Evolutionary conservation across 148 eudicot species (phyloP).

Genomic region (Rhododendron simsii): DNA sequence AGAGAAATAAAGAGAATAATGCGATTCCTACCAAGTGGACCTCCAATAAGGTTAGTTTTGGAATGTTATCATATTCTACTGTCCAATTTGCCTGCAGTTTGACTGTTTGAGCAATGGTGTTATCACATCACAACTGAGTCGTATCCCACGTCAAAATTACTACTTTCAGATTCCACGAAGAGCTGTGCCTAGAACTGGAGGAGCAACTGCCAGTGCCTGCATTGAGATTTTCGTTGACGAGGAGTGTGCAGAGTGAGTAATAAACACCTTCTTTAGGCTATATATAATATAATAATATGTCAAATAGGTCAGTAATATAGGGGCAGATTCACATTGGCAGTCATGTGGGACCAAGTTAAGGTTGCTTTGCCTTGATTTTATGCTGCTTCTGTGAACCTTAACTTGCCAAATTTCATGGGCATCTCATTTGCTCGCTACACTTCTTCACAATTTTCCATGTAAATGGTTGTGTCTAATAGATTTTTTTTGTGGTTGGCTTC

Average conservation of each 20-base stretch:
- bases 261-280: neutral
- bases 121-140: neutral
- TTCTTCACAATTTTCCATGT: neutral
- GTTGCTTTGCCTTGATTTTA: conserved; percentile 6
- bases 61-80: neutral
- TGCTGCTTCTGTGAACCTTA: neutral
- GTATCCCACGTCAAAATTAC: neutral
- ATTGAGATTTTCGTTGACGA: conserved; percentile 88
- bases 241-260: conserved; percentile 62
- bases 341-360: neutral
- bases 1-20: conserved; percentile 91
- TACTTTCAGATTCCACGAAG: conserved; percentile 59
- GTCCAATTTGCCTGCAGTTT: neutral
- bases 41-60: conserved; percentile 53
- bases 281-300: neutral
- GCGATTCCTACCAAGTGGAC: conserved; percentile 86
- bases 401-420: neutral
- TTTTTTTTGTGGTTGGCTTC: neutral
- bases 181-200: conserved; percentile 42
- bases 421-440: too few species aligned
- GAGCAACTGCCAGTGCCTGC: conserved; percentile 34
- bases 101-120: neutral
- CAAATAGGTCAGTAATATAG: neutral
- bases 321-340: neutral
- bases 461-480: neutral